Evolutionary conservation across 225 moss, liverwort and hornwort genomes (phyloP), one percentile per base, ranked within the genome.

Genomic region (Polytrichum commune): DNA sequence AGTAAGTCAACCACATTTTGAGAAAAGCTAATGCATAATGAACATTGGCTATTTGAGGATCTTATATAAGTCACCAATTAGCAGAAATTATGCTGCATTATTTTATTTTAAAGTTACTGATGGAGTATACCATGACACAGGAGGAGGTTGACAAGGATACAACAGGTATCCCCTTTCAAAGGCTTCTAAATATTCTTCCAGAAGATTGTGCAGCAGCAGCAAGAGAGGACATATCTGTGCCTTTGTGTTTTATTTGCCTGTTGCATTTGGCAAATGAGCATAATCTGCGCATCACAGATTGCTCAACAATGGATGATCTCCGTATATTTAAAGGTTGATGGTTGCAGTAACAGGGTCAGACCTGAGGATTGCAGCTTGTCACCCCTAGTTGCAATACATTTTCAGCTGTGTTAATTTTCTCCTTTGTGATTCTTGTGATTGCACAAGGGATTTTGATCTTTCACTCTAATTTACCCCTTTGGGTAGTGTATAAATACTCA

Each of bases 211-310:
- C 89, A 66, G 93, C 93, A 32, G 93, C 93, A 32, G 87, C 87
- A 55, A 87, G 82, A 26, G 82, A 93, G 79, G 96, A 96, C 78
- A 90, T 96, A 57, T 96, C 96, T 28, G 93, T 96, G 28, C 93
- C 89, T 72, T 77, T 96, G 22, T 92, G 92, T 76, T 96, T 96
- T 74, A 93, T 96, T 73, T 96, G 96, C 64, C 93, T 96, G 20
- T 88, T 96, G 29, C 96, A 96, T 74, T 82, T 96, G 81, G 96
- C 96, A 77, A 96, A 96, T 79, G 96, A 96, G 72, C 87, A 90
- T 76, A 87, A 82, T 69, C 81, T 96, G 27, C 74, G 78, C 64
- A 89, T 96, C 64, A 77, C 85, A 70, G 93, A 79, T 74, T 90
- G 83, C 73, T 73, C 93, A 68, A 82, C 79, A 60, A 90, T 96